Base-by-base conservation (phyloP, 805 yeast species). In the Kodamaea hsintzibuensis region DNA sequence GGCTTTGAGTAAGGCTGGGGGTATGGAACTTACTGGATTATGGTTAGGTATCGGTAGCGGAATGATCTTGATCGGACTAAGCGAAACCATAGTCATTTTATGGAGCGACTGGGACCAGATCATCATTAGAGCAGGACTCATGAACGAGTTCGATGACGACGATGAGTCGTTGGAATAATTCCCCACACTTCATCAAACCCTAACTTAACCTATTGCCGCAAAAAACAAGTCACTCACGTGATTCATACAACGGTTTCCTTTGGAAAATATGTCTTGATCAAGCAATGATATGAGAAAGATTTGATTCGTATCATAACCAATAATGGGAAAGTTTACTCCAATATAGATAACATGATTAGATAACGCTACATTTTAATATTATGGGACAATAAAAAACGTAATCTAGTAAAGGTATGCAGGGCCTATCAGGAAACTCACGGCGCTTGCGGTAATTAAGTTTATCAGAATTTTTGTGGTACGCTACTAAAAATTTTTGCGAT, bases 31-130 rank as follows among this genome's bases (percentile, higher is more conserved):
- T 18, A 66, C 72, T 8, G 96, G 96, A 0, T 68, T 89, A 48
- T 89, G 96, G 96, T 56, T 82, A 1, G 93, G 93, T 0, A 74
- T 85, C 57, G 91, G 88, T 7, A 63, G 79, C 46, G 96, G 91
- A 0, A 76, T 86, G 72, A 55, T 82, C 5, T 51, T 82, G 25
- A 79, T 86, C 48, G 88, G 83, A 0, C 45, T 77, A 2, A 60
- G 73, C 14, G 88, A 85, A 56, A 70, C 79, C 1, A 42, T 68
- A 1, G 79, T 78, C 33, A 81, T 85, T 8, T 62, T 74, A 7
- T 70, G 68, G 27, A 78, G 83, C 30, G 72, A 84, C 57, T 85
- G 89, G 89, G 77, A 77, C 1, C 62, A 68, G 13, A 78, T 83
- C 9, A 57, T 75, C 18, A 56, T 66, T 40, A 65, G 63, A 47